Percentiles rank a stretch among this genome's conserved stretches.
These are phyloP conservation scores for Mucor irregularis DNA, from an alignment of 371 early-diverging fungal genomes.

Conservation along the genomic window DNA sequence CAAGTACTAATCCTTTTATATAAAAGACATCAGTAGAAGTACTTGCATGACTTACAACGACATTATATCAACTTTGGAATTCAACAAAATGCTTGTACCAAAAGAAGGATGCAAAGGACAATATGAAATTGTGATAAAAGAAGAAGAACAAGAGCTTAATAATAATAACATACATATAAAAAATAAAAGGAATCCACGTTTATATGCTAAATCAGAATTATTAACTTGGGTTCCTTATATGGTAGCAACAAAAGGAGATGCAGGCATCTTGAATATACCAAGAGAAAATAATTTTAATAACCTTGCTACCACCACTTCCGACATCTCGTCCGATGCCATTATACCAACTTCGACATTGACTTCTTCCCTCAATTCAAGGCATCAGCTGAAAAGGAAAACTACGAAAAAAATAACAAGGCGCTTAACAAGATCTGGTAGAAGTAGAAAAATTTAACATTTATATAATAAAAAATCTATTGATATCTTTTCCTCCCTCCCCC, in stretches of 20 bases:
- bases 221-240: constrained; percentile 24
- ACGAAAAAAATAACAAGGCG: background rate
- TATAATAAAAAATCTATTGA: background rate
- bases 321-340: constrained; percentile 6
- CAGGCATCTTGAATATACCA: constrained; percentile 26
- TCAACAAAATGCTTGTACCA: constrained; percentile 42
- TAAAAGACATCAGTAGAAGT: constrained; percentile 23
- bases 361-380: too few relatives aligned
- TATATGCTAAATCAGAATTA: constrained; percentile 12
- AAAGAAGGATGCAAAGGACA: background rate
- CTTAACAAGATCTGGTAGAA: background rate
- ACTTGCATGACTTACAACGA: constrained; percentile 77
- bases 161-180: background rate
- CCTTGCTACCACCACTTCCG: background rate
- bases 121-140: constrained; percentile 6
- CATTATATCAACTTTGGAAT: constrained; percentile 69
- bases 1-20: background rate
- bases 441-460: background rate
- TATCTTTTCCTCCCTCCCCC: too few relatives aligned
- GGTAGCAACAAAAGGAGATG: constrained; percentile 17
- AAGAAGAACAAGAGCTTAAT: background rate
- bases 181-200: background rate
- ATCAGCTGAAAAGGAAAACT: too few relatives aligned
- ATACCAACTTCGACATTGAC: background rate
- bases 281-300: constrained; percentile 1